These are phyloP conservation scores for Heliamphora pulchella DNA, from an alignment of 179 eudicot genomes.

Conservation along the genomic window DNA sequence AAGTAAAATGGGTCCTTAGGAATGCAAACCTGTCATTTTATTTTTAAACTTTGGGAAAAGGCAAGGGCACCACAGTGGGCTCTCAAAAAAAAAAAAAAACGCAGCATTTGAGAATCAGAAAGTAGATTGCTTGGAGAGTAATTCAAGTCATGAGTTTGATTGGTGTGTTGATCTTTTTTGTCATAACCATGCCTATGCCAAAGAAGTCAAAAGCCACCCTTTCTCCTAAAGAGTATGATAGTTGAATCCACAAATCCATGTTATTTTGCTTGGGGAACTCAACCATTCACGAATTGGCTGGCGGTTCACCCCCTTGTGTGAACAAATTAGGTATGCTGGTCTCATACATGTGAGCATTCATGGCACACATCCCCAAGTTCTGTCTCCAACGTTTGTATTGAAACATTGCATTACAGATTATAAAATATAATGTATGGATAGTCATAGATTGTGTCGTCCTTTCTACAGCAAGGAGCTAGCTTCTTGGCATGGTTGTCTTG, in stretches of 20 bases:
- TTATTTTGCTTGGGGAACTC: not conserved
- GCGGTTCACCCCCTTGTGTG: too few species aligned
- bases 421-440: not conserved
- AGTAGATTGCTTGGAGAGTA: too few species aligned
- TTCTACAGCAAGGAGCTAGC: not conserved
- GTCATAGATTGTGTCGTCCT: not conserved
- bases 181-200: not conserved
- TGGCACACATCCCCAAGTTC: too few species aligned
- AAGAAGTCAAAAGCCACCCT: not conserved
- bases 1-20: too few species aligned
- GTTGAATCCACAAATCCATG: not conserved
- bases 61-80: too few species aligned
- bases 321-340: too few species aligned
- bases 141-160: not conserved
- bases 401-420: not conserved
- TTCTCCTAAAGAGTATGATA: not conserved
- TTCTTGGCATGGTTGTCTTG: not conserved
- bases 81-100: too few species aligned
- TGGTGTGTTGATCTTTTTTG: not conserved
- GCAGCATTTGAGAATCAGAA: too few species aligned
- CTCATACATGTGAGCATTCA: too few species aligned
- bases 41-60: too few species aligned
- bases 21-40: too few species aligned
- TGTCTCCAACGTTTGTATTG: not conserved
- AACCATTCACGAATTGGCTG: too few species aligned